Base-by-base conservation (phyloP, 768 basidiomycete genomes). In the Naganishia vishniacii region DNA sequence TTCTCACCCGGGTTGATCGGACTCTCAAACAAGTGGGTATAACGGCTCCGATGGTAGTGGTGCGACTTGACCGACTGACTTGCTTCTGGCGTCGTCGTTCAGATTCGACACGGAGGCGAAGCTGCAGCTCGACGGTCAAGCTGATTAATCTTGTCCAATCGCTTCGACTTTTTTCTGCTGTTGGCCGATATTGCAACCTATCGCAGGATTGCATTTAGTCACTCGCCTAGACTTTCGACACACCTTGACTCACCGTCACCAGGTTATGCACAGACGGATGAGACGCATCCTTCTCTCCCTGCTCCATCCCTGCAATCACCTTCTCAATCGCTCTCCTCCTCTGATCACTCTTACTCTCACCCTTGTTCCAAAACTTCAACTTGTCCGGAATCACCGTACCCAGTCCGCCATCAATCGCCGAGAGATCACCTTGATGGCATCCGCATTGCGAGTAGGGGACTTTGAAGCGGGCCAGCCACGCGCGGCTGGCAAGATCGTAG, bases 361-460 rank as follows among this genome's bases (percentile, higher is more conserved):
- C 42, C 61, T 66, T 66, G 32, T 44, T 60, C 65, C 61, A 62
- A 47, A 66, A 66, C 45, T 56, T 61, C 12, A 66, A n/a, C 40
- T 65, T 65, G 46, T 40, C 47, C 15, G 65, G 49, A 6, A 62
- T 23, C 13, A 13, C 34, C 7, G 51, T 23, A 4, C 15, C 48
- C 41, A 56, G 16, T 3, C 48, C 49, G 25, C 26, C 44, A 15
- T 49, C 62, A 11, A 37, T 34, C 2, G 28, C 29, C 15, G 42
- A 37, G 5, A 59, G 16, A 26, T 63, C 62, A 25, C 49, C 49
- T 25, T 61, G 65, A 37, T 67, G 53, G 28, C 66, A 67, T 25
- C 66, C 66, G 45, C 66, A 67, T 20, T 47, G 42, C 29, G 66
- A 67, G 31, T 67, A 67, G 18, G 66, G 66, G 15, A 67, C 66